Evolutionary conservation across 805 yeast species (phyloP).

Genomic region (Priceomyces medius): DNA sequence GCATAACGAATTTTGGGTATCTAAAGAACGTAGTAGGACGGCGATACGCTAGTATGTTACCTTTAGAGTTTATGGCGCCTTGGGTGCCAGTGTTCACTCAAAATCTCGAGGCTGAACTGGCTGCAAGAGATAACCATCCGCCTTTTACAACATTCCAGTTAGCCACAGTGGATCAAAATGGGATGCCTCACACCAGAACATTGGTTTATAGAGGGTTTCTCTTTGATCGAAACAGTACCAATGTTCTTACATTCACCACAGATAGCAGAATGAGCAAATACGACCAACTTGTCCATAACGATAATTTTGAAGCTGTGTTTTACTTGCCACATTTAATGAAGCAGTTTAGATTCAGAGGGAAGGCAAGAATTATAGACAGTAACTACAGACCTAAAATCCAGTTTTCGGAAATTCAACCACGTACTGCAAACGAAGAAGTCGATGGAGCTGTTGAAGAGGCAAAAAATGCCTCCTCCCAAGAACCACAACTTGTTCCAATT

Average conservation of each 20-base stretch:
- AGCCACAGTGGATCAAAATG: slow-evolving; percentile 58
- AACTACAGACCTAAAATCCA: slow-evolving; percentile 31
- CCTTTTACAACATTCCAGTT: slow-evolving; percentile 65
- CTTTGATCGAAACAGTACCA: slow-evolving; percentile 65
- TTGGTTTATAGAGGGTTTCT: slow-evolving; percentile 73
- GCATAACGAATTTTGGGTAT: no score
- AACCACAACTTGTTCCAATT: slow-evolving; percentile 3
- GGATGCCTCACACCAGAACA: slow-evolving; percentile 65
- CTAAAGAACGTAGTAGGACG: no score
- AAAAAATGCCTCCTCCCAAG: no score
- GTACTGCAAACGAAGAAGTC: neutral
- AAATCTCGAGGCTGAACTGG: slow-evolving; percentile 48
- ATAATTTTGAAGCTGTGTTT: slow-evolving; percentile 68
- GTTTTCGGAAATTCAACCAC: slow-evolving; percentile 30
- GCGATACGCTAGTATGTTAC: slow-evolving; percentile 9
- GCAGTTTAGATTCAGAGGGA: slow-evolving; percentile 74
- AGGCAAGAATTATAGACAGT: slow-evolving; percentile 47
- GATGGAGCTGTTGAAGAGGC: no score
- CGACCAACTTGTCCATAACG: slow-evolving; percentile 49
- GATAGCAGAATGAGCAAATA: slow-evolving; percentile 70
- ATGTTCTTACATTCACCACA: slow-evolving; percentile 66
- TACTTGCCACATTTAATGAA: slow-evolving; percentile 61
- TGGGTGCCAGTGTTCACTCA: slow-evolving; percentile 70
- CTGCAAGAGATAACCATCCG: slow-evolving; percentile 21
- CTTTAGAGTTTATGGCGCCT: slow-evolving; percentile 51